A percentile compares a stretch with the other conserved stretches of the same genome.
These are phyloP conservation scores for Chaetothyriales sp. DNA, from an alignment of 2,329 filamentous ascomycete genomes.

Conservation along the genomic window DNA sequence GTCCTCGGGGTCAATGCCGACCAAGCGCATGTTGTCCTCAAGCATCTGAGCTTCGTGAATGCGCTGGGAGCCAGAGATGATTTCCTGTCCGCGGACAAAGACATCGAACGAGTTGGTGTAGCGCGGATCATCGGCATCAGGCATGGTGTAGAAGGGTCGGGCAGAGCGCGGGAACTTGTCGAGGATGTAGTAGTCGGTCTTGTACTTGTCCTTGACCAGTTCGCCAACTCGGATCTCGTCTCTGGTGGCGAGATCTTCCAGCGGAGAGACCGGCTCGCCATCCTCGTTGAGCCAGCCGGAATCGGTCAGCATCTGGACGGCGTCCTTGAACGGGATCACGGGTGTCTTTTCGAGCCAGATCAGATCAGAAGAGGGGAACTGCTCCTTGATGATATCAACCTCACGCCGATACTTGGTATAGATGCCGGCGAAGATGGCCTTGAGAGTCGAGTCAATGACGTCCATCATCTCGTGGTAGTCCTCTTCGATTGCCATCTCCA, in stretches of 20 bases:
- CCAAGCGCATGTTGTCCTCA: conserved; percentile 60
- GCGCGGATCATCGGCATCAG: conserved; percentile 55
- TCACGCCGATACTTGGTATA: conserved; percentile 58
- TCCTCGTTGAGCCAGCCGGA: conserved; percentile 66
- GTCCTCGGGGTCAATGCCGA: conserved; percentile 61
- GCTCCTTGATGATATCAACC: conserved; percentile 63
- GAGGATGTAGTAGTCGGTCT: conserved; percentile 83
- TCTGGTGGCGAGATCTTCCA: conserved; percentile 70
- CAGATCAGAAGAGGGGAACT: conserved; percentile 76
- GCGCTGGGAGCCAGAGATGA: conserved; percentile 83
- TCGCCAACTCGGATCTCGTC: conserved; percentile 78
- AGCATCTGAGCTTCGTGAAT: conserved; percentile 68
- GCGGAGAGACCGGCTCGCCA: conserved; percentile 53
- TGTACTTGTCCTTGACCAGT: conserved; percentile 72
- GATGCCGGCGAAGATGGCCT: conserved; percentile 60
- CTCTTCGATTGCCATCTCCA: conserved; percentile 82
- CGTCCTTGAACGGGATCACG: conserved; percentile 66
- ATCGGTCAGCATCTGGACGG: conserved; percentile 64
- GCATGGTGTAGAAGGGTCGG: conserved; percentile 84
- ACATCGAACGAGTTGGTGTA: conserved; percentile 92
- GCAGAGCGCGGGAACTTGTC: conserved; percentile 82
- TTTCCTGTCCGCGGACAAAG: conserved; percentile 84
- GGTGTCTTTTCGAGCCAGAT: conserved; percentile 78
- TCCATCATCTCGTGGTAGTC: conserved; percentile 80
- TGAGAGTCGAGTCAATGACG: conserved; percentile 66